Conservation (phyloP, 2,329 filamentous ascomycete genomes). For the Pseudogymnoascus sp. region DNA sequence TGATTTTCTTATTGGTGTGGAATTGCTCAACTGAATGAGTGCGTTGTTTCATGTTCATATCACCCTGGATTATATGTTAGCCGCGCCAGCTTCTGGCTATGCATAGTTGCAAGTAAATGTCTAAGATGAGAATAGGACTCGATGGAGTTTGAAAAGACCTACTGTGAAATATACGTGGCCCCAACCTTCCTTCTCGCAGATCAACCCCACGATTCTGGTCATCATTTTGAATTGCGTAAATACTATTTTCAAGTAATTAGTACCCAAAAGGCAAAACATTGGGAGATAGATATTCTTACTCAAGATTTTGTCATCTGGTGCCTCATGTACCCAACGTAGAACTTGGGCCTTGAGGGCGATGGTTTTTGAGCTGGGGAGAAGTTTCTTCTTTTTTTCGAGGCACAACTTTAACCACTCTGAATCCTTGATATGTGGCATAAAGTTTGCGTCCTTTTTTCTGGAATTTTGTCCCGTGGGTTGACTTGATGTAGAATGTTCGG, state of each 20-base stretch:
- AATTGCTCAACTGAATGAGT: conserved; percentile 40
- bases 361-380: conserved; percentile 33
- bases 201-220: conserved; percentile 38
- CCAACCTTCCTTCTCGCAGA: conserved; percentile 45
- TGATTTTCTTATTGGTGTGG: conserved; percentile 28
- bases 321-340: conserved; percentile 33
- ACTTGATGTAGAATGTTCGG: neutral
- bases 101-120: neutral
- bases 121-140: neutral
- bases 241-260: conserved; percentile 31
- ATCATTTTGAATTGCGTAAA: conserved; percentile 52
- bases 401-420: conserved; percentile 20
- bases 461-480: neutral
- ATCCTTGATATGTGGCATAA: conserved; percentile 19
- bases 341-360: conserved; percentile 28
- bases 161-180: conserved; percentile 30
- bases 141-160: conserved; percentile 10
- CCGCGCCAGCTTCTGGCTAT: neutral
- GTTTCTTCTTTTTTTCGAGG: conserved; percentile 14
- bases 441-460: conserved; percentile 7
- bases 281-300: neutral
- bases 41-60: conserved; percentile 35
- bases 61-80: conserved; percentile 33
- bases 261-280: neutral
- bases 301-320: conserved; percentile 40